Evolutionary conservation across 2,329 filamentous ascomycete genomes (phyloP), one percentile per base, ranked within the genome.

Genomic region (Colletotrichum camelliae): DNA sequence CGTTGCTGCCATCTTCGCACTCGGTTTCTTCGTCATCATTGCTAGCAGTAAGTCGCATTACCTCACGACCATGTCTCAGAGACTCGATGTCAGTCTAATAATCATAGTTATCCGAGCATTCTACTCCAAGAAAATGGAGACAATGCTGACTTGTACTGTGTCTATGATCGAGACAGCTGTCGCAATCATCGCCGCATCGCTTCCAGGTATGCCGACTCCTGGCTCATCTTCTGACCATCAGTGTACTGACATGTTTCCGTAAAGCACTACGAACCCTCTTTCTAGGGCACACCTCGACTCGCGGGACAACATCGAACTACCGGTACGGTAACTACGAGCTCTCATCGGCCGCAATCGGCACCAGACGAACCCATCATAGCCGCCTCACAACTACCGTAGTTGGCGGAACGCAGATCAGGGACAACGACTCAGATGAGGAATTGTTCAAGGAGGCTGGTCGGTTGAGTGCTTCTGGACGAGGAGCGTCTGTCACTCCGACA

Each of bases 151-250:
- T 3, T 85, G 83, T 74, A 85, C 83, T 1, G 82, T 85, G 21
- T 84, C 82, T 5, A 85, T 85, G 82, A 78, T 84, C n/a, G 83
- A 85, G 67, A 83, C 82, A 0, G 78, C 84, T 5, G 82, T 86
- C 9, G 83, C 85, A 2, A 85, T 86, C 39, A 86, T 86, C 12
- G 83, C 84, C 2, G 81, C 83, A 4, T 85, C 83, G n/a, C 82
- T 86, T 1, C 84, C 84, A 35, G 80, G 81, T 82, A 65, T 4
- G 80, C 70, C 3, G 7, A 15, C 61, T 9, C 43, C 1, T 7
- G 1, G 60, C n/a, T 12, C 35, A 13, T n/a, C 37, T 1, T 12
- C 48, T 3, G 13, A n/a, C 16, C 7, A 18, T 24, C 29, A 21
- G n/a, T 0, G 18, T 1, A 18, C 67, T 69, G 0, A 69, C 55